phyloP scores from a whole-genome alignment of 345 rosid species.

The Populus ilicifolia region DNA sequence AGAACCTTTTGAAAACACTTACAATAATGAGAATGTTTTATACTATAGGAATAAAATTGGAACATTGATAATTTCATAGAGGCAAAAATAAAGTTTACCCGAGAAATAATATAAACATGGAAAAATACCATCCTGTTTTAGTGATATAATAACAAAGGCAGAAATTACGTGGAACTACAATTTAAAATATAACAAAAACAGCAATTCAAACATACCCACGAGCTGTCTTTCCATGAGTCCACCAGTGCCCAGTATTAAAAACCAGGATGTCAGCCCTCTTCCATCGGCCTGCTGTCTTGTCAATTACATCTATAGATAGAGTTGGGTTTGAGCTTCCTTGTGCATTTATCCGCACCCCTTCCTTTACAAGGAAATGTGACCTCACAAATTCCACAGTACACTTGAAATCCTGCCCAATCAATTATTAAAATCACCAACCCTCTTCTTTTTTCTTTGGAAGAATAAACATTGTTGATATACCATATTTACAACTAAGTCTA shows the following conservation, averaged over 20 bases:
- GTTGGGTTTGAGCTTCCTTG: slow-evolving; percentile 79
- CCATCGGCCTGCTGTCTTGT: slow-evolving; percentile 68
- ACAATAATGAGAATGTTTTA: no score
- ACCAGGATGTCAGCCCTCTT: slow-evolving; percentile 77
- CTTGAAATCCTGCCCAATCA: slow-evolving; percentile 59
- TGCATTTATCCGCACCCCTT: slow-evolving; percentile 65
- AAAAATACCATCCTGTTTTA: not conserved
- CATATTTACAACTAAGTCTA: not conserved
- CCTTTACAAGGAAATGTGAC: slow-evolving; percentile 95
- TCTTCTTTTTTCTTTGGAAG: not conserved
- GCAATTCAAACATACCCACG: slow-evolving; percentile 53
- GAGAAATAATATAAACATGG: not conserved
- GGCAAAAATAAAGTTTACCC: no score
- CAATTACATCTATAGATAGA: slow-evolving; percentile 74
- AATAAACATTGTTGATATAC: not conserved
- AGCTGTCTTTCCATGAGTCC: slow-evolving; percentile 97
- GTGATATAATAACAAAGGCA: not conserved
- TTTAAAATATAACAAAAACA: not conserved
- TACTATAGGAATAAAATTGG: no score
- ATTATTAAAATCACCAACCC: slow-evolving; percentile 10
- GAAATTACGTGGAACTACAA: not conserved
- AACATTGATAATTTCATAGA: no score
- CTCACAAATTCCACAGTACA: slow-evolving; percentile 84
- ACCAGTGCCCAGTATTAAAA: slow-evolving; percentile 97
- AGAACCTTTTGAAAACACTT: no score